A percentile compares a stretch with the other conserved stretches of the same genome.
Evolutionary conservation across 1,139 yeast species (phyloP).

Genomic region (Saccharomyces hybrid): DNA sequence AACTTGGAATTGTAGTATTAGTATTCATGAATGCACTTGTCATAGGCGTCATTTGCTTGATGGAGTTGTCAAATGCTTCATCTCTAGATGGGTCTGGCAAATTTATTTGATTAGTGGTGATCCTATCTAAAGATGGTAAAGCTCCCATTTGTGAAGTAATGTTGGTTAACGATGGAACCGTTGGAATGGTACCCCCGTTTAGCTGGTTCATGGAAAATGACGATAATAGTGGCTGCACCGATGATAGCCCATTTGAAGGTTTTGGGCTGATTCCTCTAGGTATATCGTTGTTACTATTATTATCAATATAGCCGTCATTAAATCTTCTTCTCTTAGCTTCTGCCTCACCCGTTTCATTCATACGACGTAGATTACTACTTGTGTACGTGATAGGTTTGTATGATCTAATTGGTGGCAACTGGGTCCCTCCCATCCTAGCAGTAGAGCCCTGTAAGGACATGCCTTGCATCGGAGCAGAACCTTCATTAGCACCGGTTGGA

Average conservation of each 20-base stretch:
- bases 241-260: background rate
- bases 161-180: background rate
- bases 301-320: slow-evolving; percentile 5
- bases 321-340: slow-evolving; percentile 19
- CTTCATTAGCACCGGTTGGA: slow-evolving; percentile 11
- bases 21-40: background rate
- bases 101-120: slow-evolving; percentile 9
- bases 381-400: slow-evolving; percentile 32
- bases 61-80: slow-evolving; percentile 1
- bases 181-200: background rate
- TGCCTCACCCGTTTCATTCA: slow-evolving; percentile 18
- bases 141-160: slow-evolving; percentile 7
- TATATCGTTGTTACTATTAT: background rate
- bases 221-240: background rate
- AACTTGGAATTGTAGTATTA: background rate
- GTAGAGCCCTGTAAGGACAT: background rate
- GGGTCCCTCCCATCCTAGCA: slow-evolving; percentile 12
- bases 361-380: slow-evolving; percentile 25
- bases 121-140: slow-evolving; percentile 15
- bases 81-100: slow-evolving; percentile 8
- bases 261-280: background rate
- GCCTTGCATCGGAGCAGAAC: slow-evolving; percentile 5
- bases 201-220: background rate
- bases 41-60: background rate
- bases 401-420: slow-evolving; percentile 26